Percentiles rank a stretch among this genome's conserved stretches.
phyloP scores from a whole-genome alignment of 768 basidiomycete species.

The Hydnum rufescens region DNA sequence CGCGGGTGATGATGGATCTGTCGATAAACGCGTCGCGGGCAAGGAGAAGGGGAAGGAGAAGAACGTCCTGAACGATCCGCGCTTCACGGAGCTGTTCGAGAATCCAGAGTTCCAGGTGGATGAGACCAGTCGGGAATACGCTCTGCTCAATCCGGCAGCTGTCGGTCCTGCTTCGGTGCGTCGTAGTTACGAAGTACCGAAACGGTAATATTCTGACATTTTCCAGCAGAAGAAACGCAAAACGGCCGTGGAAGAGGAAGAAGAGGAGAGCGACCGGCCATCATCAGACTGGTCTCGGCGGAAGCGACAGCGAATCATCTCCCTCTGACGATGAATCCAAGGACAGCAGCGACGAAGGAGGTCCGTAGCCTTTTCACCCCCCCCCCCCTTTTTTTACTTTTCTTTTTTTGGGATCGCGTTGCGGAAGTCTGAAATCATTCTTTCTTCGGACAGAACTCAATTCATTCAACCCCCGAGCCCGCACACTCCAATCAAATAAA shows the following conservation, averaged over 20 bases:
- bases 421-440: not conserved
- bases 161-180: slow-evolving; percentile 23
- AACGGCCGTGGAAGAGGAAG: slow-evolving; percentile 78
- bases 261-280: slow-evolving; percentile 57
- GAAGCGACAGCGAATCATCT: slow-evolving; percentile 11
- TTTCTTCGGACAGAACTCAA: slow-evolving; percentile 11
- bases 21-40: slow-evolving; percentile 22
- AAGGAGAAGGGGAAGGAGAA: slow-evolving; percentile 16
- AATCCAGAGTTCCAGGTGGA: slow-evolving; percentile 86
- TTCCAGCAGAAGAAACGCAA: slow-evolving; percentile 22
- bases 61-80: slow-evolving; percentile 59
- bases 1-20: slow-evolving; percentile 27
- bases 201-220: slow-evolving; percentile 8
- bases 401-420: not conserved
- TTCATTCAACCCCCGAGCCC: slow-evolving; percentile 12
- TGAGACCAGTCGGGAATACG: slow-evolving; percentile 69
- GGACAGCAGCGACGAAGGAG: slow-evolving; percentile 28
- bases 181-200: not conserved
- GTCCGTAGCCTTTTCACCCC: slow-evolving; percentile 13
- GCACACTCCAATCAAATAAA: slow-evolving; percentile 6
- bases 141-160: slow-evolving; percentile 79
- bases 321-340: slow-evolving; percentile 21
- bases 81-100: slow-evolving; percentile 80
- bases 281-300: slow-evolving; percentile 14
- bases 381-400: not conserved